These are phyloP conservation scores for Kurtzmaniella cleridarum DNA, from an alignment of 805 yeast genomes.

Conservation along the genomic window DNA sequence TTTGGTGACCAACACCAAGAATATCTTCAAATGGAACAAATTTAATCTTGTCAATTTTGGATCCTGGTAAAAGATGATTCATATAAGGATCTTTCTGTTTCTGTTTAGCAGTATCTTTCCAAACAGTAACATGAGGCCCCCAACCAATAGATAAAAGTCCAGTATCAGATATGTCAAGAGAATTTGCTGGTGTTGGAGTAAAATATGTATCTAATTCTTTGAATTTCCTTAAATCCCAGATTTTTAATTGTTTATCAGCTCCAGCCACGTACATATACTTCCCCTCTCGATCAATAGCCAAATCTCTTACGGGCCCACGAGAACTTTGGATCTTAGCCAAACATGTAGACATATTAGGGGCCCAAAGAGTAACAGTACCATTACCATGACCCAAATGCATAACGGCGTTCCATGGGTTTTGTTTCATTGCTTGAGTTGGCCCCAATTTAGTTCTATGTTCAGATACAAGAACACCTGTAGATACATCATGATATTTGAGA, in stretches of 20 bases:
- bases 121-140: slow-evolving; percentile 92
- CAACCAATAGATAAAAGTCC: slow-evolving; percentile 87
- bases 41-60: slow-evolving; percentile 58
- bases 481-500: slow-evolving; percentile 89
- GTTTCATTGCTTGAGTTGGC: slow-evolving; percentile 81
- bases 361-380: slow-evolving; percentile 91
- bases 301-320: slow-evolving; percentile 80
- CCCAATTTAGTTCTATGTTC: slow-evolving; percentile 87
- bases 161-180: slow-evolving; percentile 76
- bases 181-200: slow-evolving; percentile 80
- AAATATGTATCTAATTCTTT: slow-evolving; percentile 65
- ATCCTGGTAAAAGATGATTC: slow-evolving; percentile 82
- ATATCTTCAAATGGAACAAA: slow-evolving; percentile 96
- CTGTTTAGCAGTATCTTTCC: slow-evolving; percentile 77
- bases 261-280: slow-evolving; percentile 92
- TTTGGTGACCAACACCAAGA: slow-evolving; percentile 80
- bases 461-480: slow-evolving; percentile 82
- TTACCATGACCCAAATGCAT: slow-evolving; percentile 90
- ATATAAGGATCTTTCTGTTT: slow-evolving; percentile 84
- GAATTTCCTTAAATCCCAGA: slow-evolving; percentile 91
- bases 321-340: slow-evolving; percentile 75
- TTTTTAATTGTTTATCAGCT: slow-evolving; percentile 73
- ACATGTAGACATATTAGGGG: slow-evolving; percentile 84
- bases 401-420: slow-evolving; percentile 94
- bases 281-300: slow-evolving; percentile 89